These are phyloP conservation scores for Dianthus caryophyllus DNA, from an alignment of 148 eudicot genomes.

Conservation along the genomic window DNA sequence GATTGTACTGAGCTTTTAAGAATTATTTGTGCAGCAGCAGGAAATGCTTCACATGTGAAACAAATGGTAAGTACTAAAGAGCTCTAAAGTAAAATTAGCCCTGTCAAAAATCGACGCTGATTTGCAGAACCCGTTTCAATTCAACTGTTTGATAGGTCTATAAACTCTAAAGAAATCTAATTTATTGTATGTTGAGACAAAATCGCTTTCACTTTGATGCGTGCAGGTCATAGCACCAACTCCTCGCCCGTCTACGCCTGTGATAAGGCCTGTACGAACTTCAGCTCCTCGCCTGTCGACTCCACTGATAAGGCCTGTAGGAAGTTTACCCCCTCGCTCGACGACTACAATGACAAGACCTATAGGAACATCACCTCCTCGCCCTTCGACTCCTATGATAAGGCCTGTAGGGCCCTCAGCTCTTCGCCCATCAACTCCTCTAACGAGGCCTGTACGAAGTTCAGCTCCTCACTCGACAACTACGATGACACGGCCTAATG, in stretches of 20 bases:
- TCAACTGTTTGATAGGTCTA: neutral
- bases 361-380: neutral
- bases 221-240: slow-evolving; percentile 10
- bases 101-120: neutral
- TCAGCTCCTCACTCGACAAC: too few relatives aligned
- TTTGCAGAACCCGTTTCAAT: neutral
- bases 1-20: neutral
- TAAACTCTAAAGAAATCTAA: too few relatives aligned
- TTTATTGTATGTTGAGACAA: neutral
- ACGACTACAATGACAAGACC: too few relatives aligned
- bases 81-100: neutral
- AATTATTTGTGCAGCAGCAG: slow-evolving; percentile 11
- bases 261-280: too few relatives aligned
- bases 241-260: neutral
- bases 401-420: neutral
- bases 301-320: too few relatives aligned
- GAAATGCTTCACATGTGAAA: slow-evolving; percentile 5
- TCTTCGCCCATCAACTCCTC: neutral
- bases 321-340: too few relatives aligned
- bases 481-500: neutral
- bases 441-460: neutral
- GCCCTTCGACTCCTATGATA: too few relatives aligned
- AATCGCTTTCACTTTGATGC: neutral
- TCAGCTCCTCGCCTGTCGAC: too few relatives aligned
- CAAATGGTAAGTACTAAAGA: slow-evolving; percentile 1